Conservation (phyloP, 2,329 filamentous ascomycete species). For the Metarhizium brunneum region DNA sequence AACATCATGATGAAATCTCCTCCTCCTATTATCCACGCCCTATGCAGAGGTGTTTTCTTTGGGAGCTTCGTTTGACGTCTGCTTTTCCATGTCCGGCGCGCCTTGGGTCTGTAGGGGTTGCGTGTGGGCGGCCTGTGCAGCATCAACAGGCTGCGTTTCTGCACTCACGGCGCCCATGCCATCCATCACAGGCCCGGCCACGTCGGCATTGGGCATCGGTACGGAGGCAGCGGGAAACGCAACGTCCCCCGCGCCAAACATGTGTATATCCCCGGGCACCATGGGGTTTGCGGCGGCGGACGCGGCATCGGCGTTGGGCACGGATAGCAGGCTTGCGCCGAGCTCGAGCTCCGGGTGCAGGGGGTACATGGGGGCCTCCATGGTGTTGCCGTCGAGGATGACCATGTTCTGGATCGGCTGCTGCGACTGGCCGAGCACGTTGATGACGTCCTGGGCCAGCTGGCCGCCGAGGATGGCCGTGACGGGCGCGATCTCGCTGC, state of each 20-base stretch:
- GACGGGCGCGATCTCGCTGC: conserved; percentile 75
- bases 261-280: not conserved
- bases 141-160: no score
- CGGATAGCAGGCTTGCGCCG: conserved; percentile 37
- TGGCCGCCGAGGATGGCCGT: conserved; percentile 83
- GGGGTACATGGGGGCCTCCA: conserved; percentile 70
- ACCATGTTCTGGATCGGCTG: conserved; percentile 95
- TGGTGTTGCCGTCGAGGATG: conserved; percentile 77
- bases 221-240: not conserved
- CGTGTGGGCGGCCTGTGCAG: no score
- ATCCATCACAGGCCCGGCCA: not conserved
- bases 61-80: no score
- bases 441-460: conserved; percentile 93
- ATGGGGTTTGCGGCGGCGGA: not conserved
- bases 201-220: not conserved
- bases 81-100: not conserved
- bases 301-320: not conserved
- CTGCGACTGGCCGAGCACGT: conserved; percentile 81
- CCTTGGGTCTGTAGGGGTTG: no score
- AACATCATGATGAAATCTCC: not conserved
- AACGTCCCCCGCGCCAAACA: not conserved
- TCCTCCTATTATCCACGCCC: not conserved
- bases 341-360: conserved; percentile 61
- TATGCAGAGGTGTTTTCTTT: no score
- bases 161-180: no score